Percentiles rank a stretch among this genome's conserved stretches.
Conservation (phyloP, 192 early-diverging fungal species). For the Rhizophlyctis rosea region DNA sequence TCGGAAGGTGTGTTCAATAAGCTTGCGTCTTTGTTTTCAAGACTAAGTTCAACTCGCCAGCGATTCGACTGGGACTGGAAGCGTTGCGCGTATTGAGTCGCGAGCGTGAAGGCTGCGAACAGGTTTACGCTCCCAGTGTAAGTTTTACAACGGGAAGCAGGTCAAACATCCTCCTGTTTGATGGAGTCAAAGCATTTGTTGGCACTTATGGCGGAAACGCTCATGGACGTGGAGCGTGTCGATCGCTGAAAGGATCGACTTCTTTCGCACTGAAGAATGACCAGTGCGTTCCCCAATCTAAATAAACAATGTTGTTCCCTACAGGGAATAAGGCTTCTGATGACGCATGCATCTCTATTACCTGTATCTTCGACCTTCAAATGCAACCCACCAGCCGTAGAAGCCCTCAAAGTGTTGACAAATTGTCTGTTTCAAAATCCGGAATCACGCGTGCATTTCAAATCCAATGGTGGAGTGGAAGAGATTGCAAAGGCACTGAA, state of each 20-base stretch:
- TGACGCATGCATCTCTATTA: slow-evolving; percentile 29
- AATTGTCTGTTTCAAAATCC: slow-evolving; percentile 62
- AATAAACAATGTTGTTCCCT: neutral
- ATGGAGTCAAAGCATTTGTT: no score
- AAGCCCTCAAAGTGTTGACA: slow-evolving; percentile 66
- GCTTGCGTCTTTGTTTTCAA: neutral
- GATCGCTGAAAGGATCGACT: no score
- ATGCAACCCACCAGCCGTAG: slow-evolving; percentile 12
- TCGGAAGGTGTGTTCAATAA: neutral
- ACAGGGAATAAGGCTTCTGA: slow-evolving; percentile 37
- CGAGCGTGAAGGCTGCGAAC: slow-evolving; percentile 52
- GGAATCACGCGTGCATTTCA: slow-evolving; percentile 41
- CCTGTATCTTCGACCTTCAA: neutral
- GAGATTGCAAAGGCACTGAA: slow-evolving; percentile 38
- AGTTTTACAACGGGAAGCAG: no score
- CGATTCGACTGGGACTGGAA: slow-evolving; percentile 46
- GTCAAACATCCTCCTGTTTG: no score
- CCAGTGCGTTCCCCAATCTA: neutral
- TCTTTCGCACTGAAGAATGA: slow-evolving; percentile 50
- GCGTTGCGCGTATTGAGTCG: slow-evolving; percentile 60
- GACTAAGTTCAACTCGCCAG: slow-evolving; percentile 24
- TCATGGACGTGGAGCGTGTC: no score
- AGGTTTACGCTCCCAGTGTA: no score
- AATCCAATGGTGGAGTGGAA: slow-evolving; percentile 40
- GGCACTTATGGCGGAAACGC: no score